Evolutionary conservation across 805 yeast genomes (phyloP).

Genomic region (Monosporozyma yasuniensis): DNA sequence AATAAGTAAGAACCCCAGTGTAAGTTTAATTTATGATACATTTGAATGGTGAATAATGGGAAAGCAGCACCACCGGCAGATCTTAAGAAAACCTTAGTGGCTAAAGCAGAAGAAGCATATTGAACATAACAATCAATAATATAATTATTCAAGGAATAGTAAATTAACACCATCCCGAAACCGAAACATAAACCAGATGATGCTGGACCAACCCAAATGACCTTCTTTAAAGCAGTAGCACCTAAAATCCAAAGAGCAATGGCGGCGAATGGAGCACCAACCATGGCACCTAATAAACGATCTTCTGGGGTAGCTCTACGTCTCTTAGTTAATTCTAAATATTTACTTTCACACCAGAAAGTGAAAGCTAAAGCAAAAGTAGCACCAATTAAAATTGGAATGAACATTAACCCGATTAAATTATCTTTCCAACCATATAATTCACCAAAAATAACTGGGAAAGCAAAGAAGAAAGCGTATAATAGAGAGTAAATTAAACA

Average conservation of each 20-base stretch:
- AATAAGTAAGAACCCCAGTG: conserved; percentile 77
- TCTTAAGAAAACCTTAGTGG: conserved; percentile 73
- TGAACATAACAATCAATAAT: conserved; percentile 85
- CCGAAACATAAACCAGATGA: conserved; percentile 76
- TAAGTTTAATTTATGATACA: conserved; percentile 65
- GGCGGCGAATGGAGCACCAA: conserved; percentile 77
- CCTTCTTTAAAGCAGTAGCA: conserved; percentile 61
- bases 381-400: conserved; percentile 88
- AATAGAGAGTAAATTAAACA: conserved; percentile 83
- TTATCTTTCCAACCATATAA: conserved; percentile 73
- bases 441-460: conserved; percentile 77
- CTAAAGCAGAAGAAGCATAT: conserved; percentile 72
- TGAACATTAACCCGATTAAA: conserved; percentile 74
- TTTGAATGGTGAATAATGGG: conserved; percentile 73
- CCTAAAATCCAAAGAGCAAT: conserved; percentile 72
- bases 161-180: conserved; percentile 66
- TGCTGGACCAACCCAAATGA: conserved; percentile 74
- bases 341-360: conserved; percentile 58
- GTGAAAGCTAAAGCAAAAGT: conserved; percentile 63
- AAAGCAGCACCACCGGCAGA: conserved; percentile 82
- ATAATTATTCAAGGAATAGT: conserved; percentile 70
- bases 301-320: conserved; percentile 72
- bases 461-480: conserved; percentile 91
- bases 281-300: conserved; percentile 70
- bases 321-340: conserved; percentile 40